Evolutionary conservation across 306 rosid genomes (phyloP).

Genomic region (Macrotyloma uniflorum): DNA sequence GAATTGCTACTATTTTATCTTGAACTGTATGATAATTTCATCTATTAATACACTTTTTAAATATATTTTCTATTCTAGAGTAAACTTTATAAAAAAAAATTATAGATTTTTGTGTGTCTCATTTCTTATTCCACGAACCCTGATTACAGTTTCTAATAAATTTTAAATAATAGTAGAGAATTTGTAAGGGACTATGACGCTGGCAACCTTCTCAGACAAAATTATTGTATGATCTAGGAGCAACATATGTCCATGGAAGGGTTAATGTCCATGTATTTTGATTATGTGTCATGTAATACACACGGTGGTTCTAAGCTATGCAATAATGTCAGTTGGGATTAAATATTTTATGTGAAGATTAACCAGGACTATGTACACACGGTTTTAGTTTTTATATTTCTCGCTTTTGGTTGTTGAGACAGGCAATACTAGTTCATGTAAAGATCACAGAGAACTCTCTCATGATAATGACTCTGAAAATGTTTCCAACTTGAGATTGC

Average conservation of each 20-base stretch:
- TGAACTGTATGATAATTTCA: no score
- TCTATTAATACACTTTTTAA: not conserved
- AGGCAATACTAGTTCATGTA: constrained; percentile 43
- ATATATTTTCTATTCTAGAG: not conserved
- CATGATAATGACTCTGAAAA: constrained; percentile 40
- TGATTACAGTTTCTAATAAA: not conserved
- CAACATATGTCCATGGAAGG: not conserved
- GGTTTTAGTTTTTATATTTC: not conserved
- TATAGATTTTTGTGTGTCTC: no score
- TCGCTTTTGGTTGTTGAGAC: constrained; percentile 29
- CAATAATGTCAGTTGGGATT: not conserved
- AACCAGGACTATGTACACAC: no score
- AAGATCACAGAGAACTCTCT: constrained; percentile 39
- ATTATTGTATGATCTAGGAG: not conserved
- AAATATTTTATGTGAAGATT: constrained; percentile 20
- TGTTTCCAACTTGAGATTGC: constrained; percentile 43
- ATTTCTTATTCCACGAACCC: no score
- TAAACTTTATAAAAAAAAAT: no score
- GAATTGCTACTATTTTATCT: no score
- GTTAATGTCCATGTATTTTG: no score
- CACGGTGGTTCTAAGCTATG: not conserved
- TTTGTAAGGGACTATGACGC: not conserved
- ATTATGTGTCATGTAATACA: not conserved
- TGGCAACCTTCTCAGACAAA: not conserved
- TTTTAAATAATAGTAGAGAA: not conserved